These are phyloP conservation scores for Stagonosporopsis tanaceti DNA, from an alignment of 2,329 filamentous ascomycete genomes.

Conservation along the genomic window DNA sequence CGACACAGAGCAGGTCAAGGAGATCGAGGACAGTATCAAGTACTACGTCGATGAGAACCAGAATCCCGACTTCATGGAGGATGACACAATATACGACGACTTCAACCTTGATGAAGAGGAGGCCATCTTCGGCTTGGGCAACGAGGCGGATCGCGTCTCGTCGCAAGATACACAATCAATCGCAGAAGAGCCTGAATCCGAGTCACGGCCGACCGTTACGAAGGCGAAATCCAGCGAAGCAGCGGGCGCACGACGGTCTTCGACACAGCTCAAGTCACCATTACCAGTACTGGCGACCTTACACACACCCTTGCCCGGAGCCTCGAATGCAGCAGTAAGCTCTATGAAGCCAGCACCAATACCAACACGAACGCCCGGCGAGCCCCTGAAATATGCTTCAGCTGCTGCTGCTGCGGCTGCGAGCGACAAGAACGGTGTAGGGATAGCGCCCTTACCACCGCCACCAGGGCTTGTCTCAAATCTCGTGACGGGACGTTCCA, in stretches of 20 bases:
- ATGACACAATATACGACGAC: conserved; percentile 95
- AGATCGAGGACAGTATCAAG: conserved; percentile 88
- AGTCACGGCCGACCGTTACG: conserved; percentile 57
- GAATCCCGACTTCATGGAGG: conserved; percentile 89
- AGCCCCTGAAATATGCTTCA: conserved; percentile 95
- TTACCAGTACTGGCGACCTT: conserved; percentile 91
- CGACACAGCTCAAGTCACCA: conserved; percentile 90
- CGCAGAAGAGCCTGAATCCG: conserved; percentile 80
- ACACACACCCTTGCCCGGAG: conserved; percentile 73
- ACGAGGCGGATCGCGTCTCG: conserved; percentile 86
- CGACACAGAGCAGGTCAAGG: conserved; percentile 84
- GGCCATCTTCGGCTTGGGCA: conserved; percentile 80
- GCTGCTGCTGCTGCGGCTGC: conserved; percentile 93
- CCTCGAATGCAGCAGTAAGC: conserved; percentile 65
- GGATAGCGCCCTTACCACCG: conserved; percentile 91
- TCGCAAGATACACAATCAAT: conserved; percentile 94
- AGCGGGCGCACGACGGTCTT: conserved; percentile 73
- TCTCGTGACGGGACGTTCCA: conserved; percentile 48
- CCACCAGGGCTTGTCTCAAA: conserved; percentile 69
- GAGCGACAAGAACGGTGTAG: conserved; percentile 85
- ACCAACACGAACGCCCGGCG: conserved; percentile 83
- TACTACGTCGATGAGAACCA: conserved; percentile 94
- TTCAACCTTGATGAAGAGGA: conserved; percentile 92
- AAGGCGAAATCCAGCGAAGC: conserved; percentile 70
- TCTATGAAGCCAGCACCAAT: conserved; percentile 92